Base-by-base conservation (phyloP, 2,329 filamentous ascomycete genomes). In the Colletotrichum simmondsii region DNA sequence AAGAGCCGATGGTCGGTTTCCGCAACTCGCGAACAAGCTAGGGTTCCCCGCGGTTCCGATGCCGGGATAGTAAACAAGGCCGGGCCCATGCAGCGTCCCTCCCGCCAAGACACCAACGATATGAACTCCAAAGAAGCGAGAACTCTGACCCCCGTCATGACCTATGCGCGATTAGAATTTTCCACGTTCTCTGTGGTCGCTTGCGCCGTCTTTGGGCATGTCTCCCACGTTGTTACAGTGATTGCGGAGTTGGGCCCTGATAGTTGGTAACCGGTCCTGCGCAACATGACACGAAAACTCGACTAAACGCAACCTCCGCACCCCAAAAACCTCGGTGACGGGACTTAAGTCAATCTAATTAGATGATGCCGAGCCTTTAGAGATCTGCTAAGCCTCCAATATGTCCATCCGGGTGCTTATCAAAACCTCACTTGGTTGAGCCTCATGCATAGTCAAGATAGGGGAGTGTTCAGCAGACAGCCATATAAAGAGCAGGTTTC, bases 41-140 rank as follows among this genome's bases (percentile, higher is more conserved):
- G 53, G 26, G 53, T 68, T 72, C 26, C 65, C 69, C 65, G 53
- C 65, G 65, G 65, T 69, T 30, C 59, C 59, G 59, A 72, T 69
- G 53, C 59, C 66, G 65, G 70, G 54, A 35, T 12, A 11, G 22
- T 24, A 16, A 46, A 1, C 12, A 69, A 26, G 57, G 26, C 58
- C 58, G 24, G 65, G 52, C 32, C 46, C 60, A 52, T 65, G 60
- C 11, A 32, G n/a, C 49, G 54, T 59, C 53, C 32, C 30, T 69
- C 42, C 22, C 37, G 65, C 65, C 70, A 72, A 72, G 65, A 54
- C 65, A 42, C 42, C 54, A 37, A 32, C 59, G 54, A 72, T 56
- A 69, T 64, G 59, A 56, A 32, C n/a, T 35, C 22, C 26, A 26
- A 5, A 24, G 42, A 59, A 22, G 22, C 65, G 26, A 24, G 59